Percentiles rank a stretch among this genome's conserved stretches.
Evolutionary conservation across 345 rosid genomes (phyloP).

Genomic region (Acer campestre): DNA sequence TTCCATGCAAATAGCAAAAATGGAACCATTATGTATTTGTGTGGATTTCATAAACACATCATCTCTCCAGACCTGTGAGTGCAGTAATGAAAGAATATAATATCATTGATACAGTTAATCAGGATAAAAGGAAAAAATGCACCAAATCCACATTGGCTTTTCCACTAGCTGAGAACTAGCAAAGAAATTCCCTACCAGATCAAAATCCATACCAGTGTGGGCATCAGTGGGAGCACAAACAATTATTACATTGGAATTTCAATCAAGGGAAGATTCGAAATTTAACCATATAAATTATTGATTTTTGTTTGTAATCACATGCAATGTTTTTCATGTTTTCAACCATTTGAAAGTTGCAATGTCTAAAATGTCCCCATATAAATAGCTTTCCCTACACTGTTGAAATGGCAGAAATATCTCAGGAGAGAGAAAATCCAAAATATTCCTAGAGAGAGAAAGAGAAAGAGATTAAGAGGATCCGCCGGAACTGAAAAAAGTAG

Average conservation of each 20-base stretch:
- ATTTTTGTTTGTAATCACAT: too few relatives aligned
- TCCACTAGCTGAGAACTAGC: neutral
- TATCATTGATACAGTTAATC: constrained; percentile 6
- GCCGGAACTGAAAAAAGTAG: too few relatives aligned
- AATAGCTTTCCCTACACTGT: too few relatives aligned
- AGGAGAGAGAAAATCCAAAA: too few relatives aligned
- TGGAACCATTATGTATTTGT: constrained; percentile 61
- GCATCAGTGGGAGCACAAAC: neutral
- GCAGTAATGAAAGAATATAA: constrained; percentile 13
- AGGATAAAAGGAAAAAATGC: neutral
- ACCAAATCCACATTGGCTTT: neutral
- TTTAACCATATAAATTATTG: too few relatives aligned
- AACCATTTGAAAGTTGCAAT: too few relatives aligned
- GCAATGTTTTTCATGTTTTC: too few relatives aligned
- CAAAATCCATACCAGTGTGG: neutral
- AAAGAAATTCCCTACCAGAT: neutral
- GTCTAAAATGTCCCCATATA: too few relatives aligned
- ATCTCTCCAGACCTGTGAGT: constrained; percentile 74
- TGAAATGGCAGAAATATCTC: too few relatives aligned
- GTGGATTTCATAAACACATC: constrained; percentile 55
- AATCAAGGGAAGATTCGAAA: neutral
- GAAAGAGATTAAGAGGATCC: too few relatives aligned
- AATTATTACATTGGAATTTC: neutral
- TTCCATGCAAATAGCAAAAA: constrained; percentile 57
- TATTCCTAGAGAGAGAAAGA: too few relatives aligned